Evolutionary conservation across 305 asterid species (phyloP).

Genomic region (Fraxinus paxiana): DNA sequence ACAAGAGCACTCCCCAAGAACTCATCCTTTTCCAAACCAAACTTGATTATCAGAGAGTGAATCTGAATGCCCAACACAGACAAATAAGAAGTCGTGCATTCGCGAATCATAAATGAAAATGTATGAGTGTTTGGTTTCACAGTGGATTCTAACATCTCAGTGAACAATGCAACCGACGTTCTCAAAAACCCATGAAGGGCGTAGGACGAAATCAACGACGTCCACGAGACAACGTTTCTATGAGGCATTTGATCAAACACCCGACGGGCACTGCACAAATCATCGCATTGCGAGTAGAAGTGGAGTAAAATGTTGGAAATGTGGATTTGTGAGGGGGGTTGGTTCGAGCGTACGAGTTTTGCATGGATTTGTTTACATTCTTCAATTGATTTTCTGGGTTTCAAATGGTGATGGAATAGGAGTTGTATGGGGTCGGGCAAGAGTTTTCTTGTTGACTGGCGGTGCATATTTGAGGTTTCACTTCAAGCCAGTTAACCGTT

Average conservation of each 20-base stretch:
- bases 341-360: neutral
- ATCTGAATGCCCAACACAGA: slow-evolving; percentile 15
- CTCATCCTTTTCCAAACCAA: slow-evolving; percentile 13
- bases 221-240: neutral
- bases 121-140: slow-evolving; percentile 14
- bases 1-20: slow-evolving; percentile 18
- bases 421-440: neutral
- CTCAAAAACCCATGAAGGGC: neutral
- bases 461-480: neutral
- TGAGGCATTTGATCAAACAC: neutral
- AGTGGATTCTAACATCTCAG: neutral
- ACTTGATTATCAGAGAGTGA: slow-evolving; percentile 14
- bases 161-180: neutral
- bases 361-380: neutral
- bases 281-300: neutral
- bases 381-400: neutral
- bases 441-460: neutral
- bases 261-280: neutral
- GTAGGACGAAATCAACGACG: neutral
- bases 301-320: neutral
- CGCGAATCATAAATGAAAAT: slow-evolving; percentile 2
- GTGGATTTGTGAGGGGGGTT: neutral
- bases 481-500: neutral
- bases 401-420: neutral
- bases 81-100: neutral